phyloP scores from a whole-genome alignment of 306 rosid species.

The Hippophae gyantsensis region DNA sequence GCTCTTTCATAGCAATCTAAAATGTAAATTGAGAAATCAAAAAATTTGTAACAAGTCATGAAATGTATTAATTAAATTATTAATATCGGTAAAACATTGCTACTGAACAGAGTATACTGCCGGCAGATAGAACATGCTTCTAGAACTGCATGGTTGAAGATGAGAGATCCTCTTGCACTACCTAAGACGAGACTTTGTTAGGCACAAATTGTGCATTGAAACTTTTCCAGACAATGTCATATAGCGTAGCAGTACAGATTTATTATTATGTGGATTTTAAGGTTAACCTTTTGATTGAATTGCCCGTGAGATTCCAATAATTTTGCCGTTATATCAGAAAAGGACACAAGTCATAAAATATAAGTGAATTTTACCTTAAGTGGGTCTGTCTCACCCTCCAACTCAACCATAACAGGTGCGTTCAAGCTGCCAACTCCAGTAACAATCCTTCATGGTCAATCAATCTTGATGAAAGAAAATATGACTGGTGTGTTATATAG shows the following conservation, averaged over 20 bases:
- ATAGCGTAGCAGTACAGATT: too few relatives aligned
- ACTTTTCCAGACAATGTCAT: too few relatives aligned
- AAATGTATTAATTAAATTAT: background rate
- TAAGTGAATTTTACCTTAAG: constrained; percentile 51
- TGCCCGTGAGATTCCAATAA: too few relatives aligned
- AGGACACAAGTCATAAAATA: background rate
- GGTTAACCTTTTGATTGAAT: background rate
- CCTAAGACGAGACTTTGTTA: too few relatives aligned
- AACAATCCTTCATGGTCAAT: constrained; percentile 5
- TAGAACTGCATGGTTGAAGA: too few relatives aligned
- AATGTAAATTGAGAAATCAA: background rate
- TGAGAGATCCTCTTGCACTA: too few relatives aligned
- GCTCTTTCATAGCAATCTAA: constrained; percentile 96
- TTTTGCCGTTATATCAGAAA: background rate
- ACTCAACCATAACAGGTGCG: constrained; percentile 95
- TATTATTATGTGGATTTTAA: too few relatives aligned
- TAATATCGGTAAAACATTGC: too few relatives aligned
- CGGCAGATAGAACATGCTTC: too few relatives aligned
- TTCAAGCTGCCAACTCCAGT: constrained; percentile 61
- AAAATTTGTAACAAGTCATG: background rate
- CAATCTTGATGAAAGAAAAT: background rate
- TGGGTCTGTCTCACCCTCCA: constrained; percentile 94
- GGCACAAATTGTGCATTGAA: too few relatives aligned
- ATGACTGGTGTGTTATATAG: background rate
- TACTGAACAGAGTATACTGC: too few relatives aligned